These are phyloP conservation scores for Purpureocillium lavendulum DNA, from an alignment of 2,329 filamentous ascomycete genomes.

Conservation along the genomic window DNA sequence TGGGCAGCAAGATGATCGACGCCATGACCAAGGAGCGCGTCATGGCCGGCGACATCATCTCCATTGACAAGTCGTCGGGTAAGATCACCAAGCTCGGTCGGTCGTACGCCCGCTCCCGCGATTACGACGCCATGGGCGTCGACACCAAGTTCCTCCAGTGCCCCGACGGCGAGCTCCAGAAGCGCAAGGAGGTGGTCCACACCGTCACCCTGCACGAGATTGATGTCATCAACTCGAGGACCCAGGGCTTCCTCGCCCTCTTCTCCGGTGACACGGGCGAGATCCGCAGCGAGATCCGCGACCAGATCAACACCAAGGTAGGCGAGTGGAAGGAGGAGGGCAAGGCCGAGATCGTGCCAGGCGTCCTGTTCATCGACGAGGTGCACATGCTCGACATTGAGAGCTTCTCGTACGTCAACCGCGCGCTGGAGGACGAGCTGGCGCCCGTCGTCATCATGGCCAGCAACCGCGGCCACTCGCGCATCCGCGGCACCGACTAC, in stretches of 20 bases:
- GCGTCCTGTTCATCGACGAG: conserved; percentile 96
- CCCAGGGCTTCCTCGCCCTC: conserved; percentile 94
- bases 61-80: conserved; percentile 95
- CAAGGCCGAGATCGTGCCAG: conserved; percentile 95
- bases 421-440: conserved; percentile 87
- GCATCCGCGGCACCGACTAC: conserved; percentile 90
- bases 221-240: conserved; percentile 97
- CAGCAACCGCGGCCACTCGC: conserved; percentile 85
- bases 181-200: conserved; percentile 93
- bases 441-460: conserved; percentile 99
- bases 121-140: conserved; percentile 98
- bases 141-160: conserved; percentile 98
- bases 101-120: conserved; percentile 87
- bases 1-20: conserved; percentile 99
- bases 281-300: conserved; percentile 91
- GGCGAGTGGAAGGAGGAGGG: conserved; percentile 99
- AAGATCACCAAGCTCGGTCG: conserved; percentile 97
- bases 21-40: conserved; percentile 99
- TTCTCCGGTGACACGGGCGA: conserved; percentile 98
- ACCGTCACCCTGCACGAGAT: conserved; percentile 97
- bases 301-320: conserved; percentile 99
- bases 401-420: conserved; percentile 98
- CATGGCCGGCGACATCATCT: conserved; percentile 97
- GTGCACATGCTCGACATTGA: conserved; percentile 99
- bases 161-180: conserved; percentile 93